Base-by-base conservation (phyloP, 495 filamentous ascomycete genomes). In the Aspergillus incahuasiensis region DNA sequence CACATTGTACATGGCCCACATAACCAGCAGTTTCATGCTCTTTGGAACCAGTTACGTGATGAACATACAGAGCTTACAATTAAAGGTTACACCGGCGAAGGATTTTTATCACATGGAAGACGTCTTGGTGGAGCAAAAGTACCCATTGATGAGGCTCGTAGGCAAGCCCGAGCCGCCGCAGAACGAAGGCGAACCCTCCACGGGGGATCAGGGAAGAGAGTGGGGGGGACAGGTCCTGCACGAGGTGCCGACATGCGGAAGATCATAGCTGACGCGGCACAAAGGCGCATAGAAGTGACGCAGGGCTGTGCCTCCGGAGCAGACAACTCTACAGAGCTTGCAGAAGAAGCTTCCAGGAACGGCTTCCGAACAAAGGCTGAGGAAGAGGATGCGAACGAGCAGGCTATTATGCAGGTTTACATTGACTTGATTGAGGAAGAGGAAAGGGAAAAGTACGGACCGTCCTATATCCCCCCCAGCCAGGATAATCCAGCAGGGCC, bases 31-130 rank as follows among this genome's bases (percentile, higher is more conserved):
- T 97, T 97, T 65, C 83, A 96, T 57, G 83, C 82, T 4, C 73
- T 96, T 18, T 95, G 92, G 87, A 86, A 96, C 54, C 84, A 95
- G 57, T 82, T 97, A 7, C 84, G 92, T 22, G 87, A 91, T 49
- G 92, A 97, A 63, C 85, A 95, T 61, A 81, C 90, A 56, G 79
- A 82, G 20, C 79, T 96, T 8, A 60, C 81, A 16, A 65, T 79
- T 45, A 92, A 92, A 68, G 94, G 94, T 20, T 97, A 95, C 65
- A 95, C 87, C 11, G 94, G 94, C 21, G 91, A 96, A 70, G 89
- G 90, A 7, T 96, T 96, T 77, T 74, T 95, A 13, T 85, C 84
- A 0, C 66, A 84, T 42, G 92, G 92, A 6, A 82, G 82, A 25
- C 81, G 81, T 28, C 79, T 97, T 0, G 92, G 92, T 40, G 88